These are phyloP conservation scores for Chenopodium berlandieri DNA, from an alignment of 148 eudicot genomes.

Conservation along the genomic window DNA sequence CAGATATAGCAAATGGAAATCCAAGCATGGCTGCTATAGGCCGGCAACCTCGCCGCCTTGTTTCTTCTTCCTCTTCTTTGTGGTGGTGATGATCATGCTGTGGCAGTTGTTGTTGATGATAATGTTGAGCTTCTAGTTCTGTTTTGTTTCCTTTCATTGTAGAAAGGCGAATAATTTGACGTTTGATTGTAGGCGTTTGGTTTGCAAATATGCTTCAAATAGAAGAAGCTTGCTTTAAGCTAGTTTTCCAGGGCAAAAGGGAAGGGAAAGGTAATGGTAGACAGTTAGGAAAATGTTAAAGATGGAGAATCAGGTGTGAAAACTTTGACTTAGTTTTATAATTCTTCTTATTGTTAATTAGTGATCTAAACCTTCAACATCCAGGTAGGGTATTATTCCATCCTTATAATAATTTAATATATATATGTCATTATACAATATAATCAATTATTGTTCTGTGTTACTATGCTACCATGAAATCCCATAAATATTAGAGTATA, in stretches of 20 bases:
- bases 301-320: conserved; percentile 1
- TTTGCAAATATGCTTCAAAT: background rate
- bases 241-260: background rate
- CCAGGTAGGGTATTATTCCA: background rate
- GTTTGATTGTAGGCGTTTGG: background rate
- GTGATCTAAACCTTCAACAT: background rate
- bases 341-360: background rate
- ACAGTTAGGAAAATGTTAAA: conserved; percentile 11
- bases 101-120: conserved; percentile 2
- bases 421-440: no score
- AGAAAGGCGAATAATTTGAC: background rate
- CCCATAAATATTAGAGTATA: no score
- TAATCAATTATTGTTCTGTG: no score
- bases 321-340: background rate
- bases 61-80: conserved; percentile 8
- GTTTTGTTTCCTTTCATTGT: conserved; percentile 19
- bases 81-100: conserved; percentile 10
- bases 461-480: no score
- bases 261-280: conserved; percentile 14
- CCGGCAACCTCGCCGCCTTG: conserved; percentile 35
- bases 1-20: conserved; percentile 55
- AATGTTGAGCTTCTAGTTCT: conserved; percentile 11
- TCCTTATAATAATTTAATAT: no score
- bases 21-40: conserved; percentile 60
- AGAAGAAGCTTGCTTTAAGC: background rate